A percentile compares a stretch with the other conserved stretches of the same genome.
Evolutionary conservation across 2,329 filamentous ascomycete genomes (phyloP).

Genomic region (Ceratocystis eucalypticola): DNA sequence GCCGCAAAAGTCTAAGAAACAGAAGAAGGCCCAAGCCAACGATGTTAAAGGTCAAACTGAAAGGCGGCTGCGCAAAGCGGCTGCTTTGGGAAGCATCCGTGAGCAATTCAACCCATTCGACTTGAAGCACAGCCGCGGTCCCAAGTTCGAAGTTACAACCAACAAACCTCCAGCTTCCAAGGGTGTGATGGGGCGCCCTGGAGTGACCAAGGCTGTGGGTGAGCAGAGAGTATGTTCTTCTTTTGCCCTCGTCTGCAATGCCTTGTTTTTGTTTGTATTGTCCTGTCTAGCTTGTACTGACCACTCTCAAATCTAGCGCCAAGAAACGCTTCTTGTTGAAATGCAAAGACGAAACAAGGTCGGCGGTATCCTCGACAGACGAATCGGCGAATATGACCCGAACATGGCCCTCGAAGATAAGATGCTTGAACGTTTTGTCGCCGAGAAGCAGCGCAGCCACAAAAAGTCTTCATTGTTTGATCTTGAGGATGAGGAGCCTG

Average conservation of each 20-base stretch:
- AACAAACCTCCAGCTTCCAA: conserved; percentile 41
- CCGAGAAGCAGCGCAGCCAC: conserved; percentile 68
- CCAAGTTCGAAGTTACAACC: conserved; percentile 75
- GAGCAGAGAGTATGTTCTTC: conserved; percentile 58
- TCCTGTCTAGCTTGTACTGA: conserved; percentile 21
- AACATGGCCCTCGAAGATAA: conserved; percentile 87
- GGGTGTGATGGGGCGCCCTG: conserved; percentile 59
- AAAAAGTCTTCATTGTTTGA: conserved; percentile 77
- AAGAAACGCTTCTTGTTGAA: conserved; percentile 73
- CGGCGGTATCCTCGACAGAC: conserved; percentile 79
- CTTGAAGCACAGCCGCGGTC: conserved; percentile 65
- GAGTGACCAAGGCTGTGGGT: conserved; percentile 69
- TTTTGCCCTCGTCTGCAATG: not conserved
- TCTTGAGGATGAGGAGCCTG: conserved; percentile 65
- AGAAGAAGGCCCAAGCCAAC: conserved; percentile 61
- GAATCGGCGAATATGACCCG: conserved; percentile 91
- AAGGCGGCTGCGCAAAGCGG: conserved; percentile 62
- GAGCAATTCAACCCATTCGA: conserved; percentile 98
- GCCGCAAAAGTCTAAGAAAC: conserved; percentile 89
- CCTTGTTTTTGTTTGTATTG: too few species aligned
- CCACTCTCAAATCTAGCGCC: conserved; percentile 38
- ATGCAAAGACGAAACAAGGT: conserved; percentile 82
- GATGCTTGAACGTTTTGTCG: conserved; percentile 78
- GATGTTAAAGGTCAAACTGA: conserved; percentile 52
- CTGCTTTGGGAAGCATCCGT: conserved; percentile 71